Percentiles rank a stretch among this genome's conserved stretches.
phyloP scores from a whole-genome alignment of 352 stramenopile species.

The Globisporangium nunn region DNA sequence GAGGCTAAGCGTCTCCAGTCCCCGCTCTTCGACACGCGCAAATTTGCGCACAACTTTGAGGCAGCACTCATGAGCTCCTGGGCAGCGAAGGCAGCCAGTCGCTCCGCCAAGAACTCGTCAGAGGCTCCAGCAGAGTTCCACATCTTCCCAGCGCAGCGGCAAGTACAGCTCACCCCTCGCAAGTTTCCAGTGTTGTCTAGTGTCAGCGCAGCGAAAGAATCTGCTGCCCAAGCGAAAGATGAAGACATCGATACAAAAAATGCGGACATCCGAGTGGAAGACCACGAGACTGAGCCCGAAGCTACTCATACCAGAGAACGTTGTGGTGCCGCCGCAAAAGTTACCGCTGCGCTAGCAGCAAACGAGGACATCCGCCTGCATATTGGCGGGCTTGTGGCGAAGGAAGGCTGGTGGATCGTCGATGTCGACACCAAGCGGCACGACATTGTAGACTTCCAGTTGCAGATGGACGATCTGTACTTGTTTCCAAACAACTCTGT shows the following conservation, averaged over 20 bases:
- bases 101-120: not conserved
- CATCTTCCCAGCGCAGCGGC: conserved; percentile 28
- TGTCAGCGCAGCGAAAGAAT: conserved; percentile 4
- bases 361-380: conserved; percentile 44
- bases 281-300: not conserved
- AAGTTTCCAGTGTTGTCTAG: conserved; percentile 32
- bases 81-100: conserved; percentile 23
- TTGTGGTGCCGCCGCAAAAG: conserved; percentile 31
- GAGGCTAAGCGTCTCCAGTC: conserved; percentile 35
- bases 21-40: conserved; percentile 60
- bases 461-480: conserved; percentile 65
- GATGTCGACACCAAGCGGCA: conserved; percentile 31
- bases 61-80: conserved; percentile 37
- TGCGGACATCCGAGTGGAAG: not conserved
- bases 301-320: conserved; percentile 16
- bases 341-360: conserved; percentile 21
- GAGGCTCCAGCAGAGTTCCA: conserved; percentile 13
- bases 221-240: too few species aligned
- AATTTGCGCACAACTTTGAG: conserved; percentile 46
- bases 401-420: conserved; percentile 61
- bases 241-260: not conserved
- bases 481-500: conserved; percentile 55
- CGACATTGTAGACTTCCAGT: conserved; percentile 47
- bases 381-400: conserved; percentile 41
- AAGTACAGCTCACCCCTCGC: conserved; percentile 14